These are phyloP conservation scores for Erythrophleum fordii DNA, from an alignment of 306 rosid genomes.

Conservation along the genomic window DNA sequence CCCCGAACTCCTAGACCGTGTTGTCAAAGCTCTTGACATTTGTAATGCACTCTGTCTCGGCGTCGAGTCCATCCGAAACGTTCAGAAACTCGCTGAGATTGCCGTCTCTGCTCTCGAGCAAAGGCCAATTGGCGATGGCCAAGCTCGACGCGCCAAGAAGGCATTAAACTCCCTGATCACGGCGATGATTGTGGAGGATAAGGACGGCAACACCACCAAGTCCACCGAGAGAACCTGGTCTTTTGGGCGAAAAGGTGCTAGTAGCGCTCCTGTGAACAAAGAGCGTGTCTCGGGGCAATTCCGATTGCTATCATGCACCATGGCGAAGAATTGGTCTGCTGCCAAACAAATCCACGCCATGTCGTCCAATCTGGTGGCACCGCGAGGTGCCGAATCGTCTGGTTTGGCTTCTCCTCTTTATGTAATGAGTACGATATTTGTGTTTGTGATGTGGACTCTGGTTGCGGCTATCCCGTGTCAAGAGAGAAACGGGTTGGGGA, in stretches of 20 bases:
- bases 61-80: conserved; percentile 67
- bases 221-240: conserved; percentile 78
- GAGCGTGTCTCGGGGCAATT: conserved; percentile 48
- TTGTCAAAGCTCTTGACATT: conserved; percentile 74
- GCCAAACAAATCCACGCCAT: conserved; percentile 87
- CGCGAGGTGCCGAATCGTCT: conserved; percentile 69
- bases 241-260: conserved; percentile 63
- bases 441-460: conserved; percentile 84
- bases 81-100: conserved; percentile 80
- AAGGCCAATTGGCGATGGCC: conserved; percentile 83
- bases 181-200: conserved; percentile 69
- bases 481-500: conserved; percentile 72
- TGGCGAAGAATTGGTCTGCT: conserved; percentile 88
- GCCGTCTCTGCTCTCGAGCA: conserved; percentile 67
- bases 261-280: conserved; percentile 22
- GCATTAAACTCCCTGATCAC: conserved; percentile 61
- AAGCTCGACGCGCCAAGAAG: conserved; percentile 84
- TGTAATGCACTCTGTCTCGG: conserved; percentile 87
- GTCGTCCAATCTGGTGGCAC: conserved; percentile 62
- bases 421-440: conserved; percentile 63
- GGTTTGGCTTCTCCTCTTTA: conserved; percentile 68
- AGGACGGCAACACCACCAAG: conserved; percentile 48
- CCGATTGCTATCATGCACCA: conserved; percentile 62
- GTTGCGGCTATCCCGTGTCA: conserved; percentile 89
- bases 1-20: conserved; percentile 79